Base-by-base conservation (phyloP, 108 stramenopile genomes). In the Chaetoceros tenuissimus region DNA sequence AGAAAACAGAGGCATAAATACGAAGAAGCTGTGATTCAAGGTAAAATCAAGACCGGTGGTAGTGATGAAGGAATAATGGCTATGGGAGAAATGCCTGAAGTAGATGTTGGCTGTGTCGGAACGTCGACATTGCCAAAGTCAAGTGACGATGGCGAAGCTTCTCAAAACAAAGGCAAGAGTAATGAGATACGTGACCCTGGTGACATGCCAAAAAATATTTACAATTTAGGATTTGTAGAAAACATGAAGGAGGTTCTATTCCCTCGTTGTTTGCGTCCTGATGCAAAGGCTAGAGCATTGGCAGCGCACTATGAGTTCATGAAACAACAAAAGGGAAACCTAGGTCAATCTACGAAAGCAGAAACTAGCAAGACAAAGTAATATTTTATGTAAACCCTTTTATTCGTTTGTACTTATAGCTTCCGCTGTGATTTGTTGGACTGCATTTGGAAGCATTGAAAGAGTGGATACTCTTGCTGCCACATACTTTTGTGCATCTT, bases 221-320 rank as follows among this genome's bases (percentile, higher is more conserved):
- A 89, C 64, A 55, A 84, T 50, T 64, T 65, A 48, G 85, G 89
- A 0, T 73, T 86, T 28, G 46, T 75, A 18, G 81, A 75, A 31
- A 91, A 91, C 59, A 85, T 85, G 68, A 68, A 56, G 22, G 85
- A 91, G 55, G 81, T 91, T 18, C 30, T 91, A 1, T 87, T 65
- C 47, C 89, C 89, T 18, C 61, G 82, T 8, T 86, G 82, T 21
- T 56, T 86, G 3, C 69, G 85, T 27, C 56, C 71, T 51, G 70
- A 80, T 51, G 77, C 76, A 5, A n/a, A n/a, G 46, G 34, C 8
- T 10, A 13, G 13, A 40, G 34, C 34, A 13, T 40, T 13, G 34
- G 13, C 34, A 40, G 13, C 34, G 13, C 34, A 13, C 34, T 13
- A 40, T 40, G 34, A 10, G 5, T 40, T 10, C 8, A 10, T 13